Base-by-base conservation (phyloP, 1,284 basidiomycete genomes). In the Ustilago hordei region DNA sequence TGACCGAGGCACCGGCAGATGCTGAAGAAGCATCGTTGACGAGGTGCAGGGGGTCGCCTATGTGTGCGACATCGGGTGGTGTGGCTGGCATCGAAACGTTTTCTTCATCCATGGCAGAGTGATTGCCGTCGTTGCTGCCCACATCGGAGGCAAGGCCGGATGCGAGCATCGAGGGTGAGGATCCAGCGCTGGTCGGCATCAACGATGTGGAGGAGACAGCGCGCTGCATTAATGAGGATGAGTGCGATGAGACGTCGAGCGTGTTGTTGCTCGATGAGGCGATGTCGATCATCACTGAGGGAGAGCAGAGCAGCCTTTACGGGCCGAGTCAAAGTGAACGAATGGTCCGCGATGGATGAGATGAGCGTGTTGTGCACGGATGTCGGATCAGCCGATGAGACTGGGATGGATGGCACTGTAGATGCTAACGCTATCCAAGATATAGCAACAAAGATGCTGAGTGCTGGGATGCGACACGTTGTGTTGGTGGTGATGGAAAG, bases 61-160 rank as follows among this genome's bases (percentile, higher is more conserved):
- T 52, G 43, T 45, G 43, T 8, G 62, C 39, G 31, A 73, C 60
- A 58, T 74, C 65, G 23, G 70, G 67, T 0, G 75, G 74, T 13
- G 74, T 76, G 8, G 74, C 61, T 7, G 74, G 74, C 69, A 76
- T 71, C 31, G 73, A 75, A 31, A 65, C 47, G 19, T 28, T n/a
- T 13, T 69, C 66, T 15, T 75, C 68, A 32, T 75, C 73, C 68
- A 71, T 71, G 17, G 68, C 43, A 32, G 48, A 50, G 28, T 15
- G 13, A 32, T 50, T 28, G 31, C 31, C 57, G 34, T 48, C 41
- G 38, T 45, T 34, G 53, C 56, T 64, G 11, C 62, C 23, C 36
- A 64, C 38, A 52, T 74, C 66, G 17, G 59, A 65, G 39, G 59
- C 59, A 0, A 62, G 31, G 9, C 54, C 66, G n/a, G 71, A 69